phyloP scores from a whole-genome alignment of 176 grass and related monocot genomes.

The Thinopyrum elongatum region DNA sequence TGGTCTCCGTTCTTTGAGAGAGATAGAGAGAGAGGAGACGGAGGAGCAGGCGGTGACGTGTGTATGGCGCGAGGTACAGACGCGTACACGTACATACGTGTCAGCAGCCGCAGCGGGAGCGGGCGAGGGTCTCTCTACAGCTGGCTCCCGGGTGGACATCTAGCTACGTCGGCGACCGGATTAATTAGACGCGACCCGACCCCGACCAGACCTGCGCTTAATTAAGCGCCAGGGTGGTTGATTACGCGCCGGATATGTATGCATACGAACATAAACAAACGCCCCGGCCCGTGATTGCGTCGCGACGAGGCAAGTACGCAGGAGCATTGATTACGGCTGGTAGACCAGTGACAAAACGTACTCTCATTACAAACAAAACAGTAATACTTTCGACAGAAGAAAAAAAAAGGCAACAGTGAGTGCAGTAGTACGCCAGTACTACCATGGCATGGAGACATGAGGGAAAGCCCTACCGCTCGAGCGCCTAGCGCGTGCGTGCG shows the following conservation, averaged over 20 bases:
- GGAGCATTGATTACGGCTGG: background rate
- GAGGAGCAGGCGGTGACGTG: slow-evolving; percentile 17
- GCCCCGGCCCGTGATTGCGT: slow-evolving; percentile 15
- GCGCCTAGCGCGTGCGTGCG: background rate
- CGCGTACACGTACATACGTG: slow-evolving; percentile 16
- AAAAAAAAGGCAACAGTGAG: background rate
- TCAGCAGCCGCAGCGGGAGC: background rate
- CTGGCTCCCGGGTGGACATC: slow-evolving; percentile 37
- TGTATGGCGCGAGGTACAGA: slow-evolving; percentile 24
- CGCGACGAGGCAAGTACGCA: slow-evolving; percentile 6
- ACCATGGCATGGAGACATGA: background rate
- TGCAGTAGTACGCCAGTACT: too few relatives aligned
- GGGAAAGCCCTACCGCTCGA: too few relatives aligned
- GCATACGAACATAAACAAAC: too few relatives aligned
- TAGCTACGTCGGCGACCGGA: slow-evolving; percentile 32
- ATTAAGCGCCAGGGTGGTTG: background rate
- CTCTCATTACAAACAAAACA: background rate
- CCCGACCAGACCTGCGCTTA: background rate
- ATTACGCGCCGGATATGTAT: background rate
- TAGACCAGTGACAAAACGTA: background rate
- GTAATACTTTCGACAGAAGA: background rate
- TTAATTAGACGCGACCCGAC: slow-evolving; percentile 5
- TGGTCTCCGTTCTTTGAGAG: background rate
- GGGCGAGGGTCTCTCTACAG: slow-evolving; percentile 12
- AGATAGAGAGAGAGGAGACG: background rate